These are phyloP conservation scores for Crataegus laevigata DNA, from an alignment of 306 rosid species.

Conservation along the genomic window DNA sequence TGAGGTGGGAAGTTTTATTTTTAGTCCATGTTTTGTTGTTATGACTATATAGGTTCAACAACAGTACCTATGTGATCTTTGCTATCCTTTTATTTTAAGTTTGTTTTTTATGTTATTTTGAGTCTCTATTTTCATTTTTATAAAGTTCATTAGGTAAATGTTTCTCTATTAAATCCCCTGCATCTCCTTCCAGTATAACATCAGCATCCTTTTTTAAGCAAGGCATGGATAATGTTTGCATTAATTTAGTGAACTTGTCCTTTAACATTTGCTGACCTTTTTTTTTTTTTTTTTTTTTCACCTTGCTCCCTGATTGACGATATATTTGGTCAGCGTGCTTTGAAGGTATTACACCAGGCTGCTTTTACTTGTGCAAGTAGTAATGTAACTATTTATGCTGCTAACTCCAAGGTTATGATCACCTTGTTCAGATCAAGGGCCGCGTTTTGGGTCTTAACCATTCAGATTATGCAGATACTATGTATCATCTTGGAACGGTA, in stretches of 20 bases:
- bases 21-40: neutral
- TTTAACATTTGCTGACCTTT: conserved; percentile 1
- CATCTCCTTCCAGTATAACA: neutral
- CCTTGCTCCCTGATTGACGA: conserved; percentile 13
- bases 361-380: neutral
- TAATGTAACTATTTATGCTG: neutral
- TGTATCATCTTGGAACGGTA: conserved; percentile 93
- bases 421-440: conserved; percentile 56
- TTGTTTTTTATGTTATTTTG: neutral
- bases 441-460: conserved; percentile 73
- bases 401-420: conserved; percentile 7
- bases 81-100: neutral
- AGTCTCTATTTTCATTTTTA: neutral
- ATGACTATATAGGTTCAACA: neutral
- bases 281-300: conserved; percentile 8
- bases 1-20: conserved; percentile 34
- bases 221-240: neutral
- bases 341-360: conserved; percentile 55
- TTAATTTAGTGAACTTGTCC: neutral
- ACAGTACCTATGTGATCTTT: neutral
- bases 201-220: neutral
- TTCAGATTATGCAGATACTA: conserved; percentile 71
- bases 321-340: conserved; percentile 54
- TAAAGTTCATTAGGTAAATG: neutral
- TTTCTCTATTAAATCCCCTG: neutral